Evolutionary conservation across 2,329 filamentous ascomycete genomes (phyloP).

Genomic region (Sporothrix schenckii): DNA sequence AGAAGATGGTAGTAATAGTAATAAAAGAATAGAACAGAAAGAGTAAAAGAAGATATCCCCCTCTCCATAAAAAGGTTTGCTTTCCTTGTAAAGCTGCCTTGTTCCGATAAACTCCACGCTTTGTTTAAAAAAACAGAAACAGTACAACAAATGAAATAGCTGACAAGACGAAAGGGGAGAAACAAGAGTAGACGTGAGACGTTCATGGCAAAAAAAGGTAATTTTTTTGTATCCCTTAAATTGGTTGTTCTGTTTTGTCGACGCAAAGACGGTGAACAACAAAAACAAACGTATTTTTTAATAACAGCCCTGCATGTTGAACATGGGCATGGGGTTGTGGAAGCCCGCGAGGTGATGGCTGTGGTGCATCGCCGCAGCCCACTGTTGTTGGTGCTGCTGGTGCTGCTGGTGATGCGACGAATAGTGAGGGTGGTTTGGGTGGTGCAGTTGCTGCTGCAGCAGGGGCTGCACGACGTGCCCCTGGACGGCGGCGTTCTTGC

Average conservation of each 20-base stretch:
- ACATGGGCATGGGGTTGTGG: slow-evolving; percentile 26
- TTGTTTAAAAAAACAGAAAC: background rate
- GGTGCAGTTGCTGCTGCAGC: slow-evolving; percentile 40
- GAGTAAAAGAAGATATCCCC: background rate
- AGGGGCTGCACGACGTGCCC: slow-evolving; percentile 45
- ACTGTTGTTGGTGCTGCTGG: slow-evolving; percentile 51
- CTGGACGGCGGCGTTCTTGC: slow-evolving; percentile 44
- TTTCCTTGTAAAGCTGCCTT: background rate
- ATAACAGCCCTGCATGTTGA: slow-evolving; percentile 25
- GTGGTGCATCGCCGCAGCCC: slow-evolving; percentile 35
- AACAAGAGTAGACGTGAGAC: slow-evolving; percentile 15
- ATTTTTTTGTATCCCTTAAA: slow-evolving; percentile 23
- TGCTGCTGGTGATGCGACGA: slow-evolving; percentile 5
- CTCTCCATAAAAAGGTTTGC: background rate
- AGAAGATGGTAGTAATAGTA: background rate
- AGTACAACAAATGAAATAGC: slow-evolving; percentile 5
- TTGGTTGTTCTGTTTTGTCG: background rate
- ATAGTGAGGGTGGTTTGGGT: slow-evolving; percentile 37
- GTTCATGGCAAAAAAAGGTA: slow-evolving; percentile 7
- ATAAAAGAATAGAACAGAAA: background rate
- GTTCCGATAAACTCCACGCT: slow-evolving; percentile 24
- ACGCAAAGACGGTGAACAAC: background rate
- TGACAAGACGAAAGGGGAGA: no score
- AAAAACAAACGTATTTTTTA: slow-evolving; percentile 21
- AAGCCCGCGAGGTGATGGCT: slow-evolving; percentile 16